These are phyloP conservation scores for Phylloporus sp. DNA, from an alignment of 768 basidiomycete genomes.

Conservation along the genomic window DNA sequence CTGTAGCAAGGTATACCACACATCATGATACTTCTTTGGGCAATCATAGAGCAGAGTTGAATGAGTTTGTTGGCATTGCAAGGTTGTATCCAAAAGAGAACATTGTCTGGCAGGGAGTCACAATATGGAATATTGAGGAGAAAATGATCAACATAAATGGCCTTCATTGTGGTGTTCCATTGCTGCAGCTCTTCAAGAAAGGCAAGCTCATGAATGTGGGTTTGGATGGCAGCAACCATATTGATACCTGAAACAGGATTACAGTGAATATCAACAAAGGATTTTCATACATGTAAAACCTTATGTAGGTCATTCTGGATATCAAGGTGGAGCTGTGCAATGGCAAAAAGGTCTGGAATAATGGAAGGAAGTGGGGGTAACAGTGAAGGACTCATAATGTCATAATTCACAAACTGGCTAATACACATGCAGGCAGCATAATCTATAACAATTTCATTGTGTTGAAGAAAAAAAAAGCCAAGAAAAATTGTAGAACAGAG, in stretches of 20 bases:
- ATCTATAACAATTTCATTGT: slow-evolving; percentile 34
- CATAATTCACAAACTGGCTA: background rate
- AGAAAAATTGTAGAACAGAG: slow-evolving; percentile 33
- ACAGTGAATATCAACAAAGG: background rate
- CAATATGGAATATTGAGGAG: slow-evolving; percentile 23
- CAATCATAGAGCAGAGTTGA: slow-evolving; percentile 25
- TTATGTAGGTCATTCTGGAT: too few species aligned
- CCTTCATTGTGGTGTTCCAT: background rate
- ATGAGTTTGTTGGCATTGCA: slow-evolving; percentile 21
- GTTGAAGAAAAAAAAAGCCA: slow-evolving; percentile 30
- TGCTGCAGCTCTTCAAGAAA: background rate
- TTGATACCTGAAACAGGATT: background rate
- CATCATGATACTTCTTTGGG: slow-evolving; percentile 30
- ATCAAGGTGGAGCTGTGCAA: too few species aligned
- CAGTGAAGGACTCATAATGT: too few species aligned
- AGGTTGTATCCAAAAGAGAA: slow-evolving; percentile 20
- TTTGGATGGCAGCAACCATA: too few species aligned
- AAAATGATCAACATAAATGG: slow-evolving; percentile 21
- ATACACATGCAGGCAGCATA: slow-evolving; percentile 5
- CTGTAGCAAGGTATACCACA: slow-evolving; percentile 31
- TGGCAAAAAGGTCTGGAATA: too few species aligned
- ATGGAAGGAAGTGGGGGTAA: background rate
- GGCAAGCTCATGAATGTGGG: background rate
- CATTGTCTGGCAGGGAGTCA: slow-evolving; percentile 17
- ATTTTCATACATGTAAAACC: too few species aligned